Percentiles rank a stretch among this genome's conserved stretches.
Evolutionary conservation across 2,329 filamentous ascomycete species (phyloP).

Genomic region (Emmonsia crescens): DNA sequence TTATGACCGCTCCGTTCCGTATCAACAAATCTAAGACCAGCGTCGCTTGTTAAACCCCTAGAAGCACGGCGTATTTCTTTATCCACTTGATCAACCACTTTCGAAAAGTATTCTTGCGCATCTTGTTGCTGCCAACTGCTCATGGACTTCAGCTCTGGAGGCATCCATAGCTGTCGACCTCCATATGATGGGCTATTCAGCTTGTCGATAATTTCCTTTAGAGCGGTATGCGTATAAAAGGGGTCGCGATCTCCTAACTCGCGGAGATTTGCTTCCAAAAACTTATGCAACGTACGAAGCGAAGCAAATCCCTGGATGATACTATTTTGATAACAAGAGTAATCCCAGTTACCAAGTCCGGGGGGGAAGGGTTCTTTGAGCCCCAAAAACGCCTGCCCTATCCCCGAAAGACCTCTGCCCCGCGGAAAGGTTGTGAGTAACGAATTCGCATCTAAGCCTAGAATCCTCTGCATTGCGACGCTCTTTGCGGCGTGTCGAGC

Average conservation of each 20-base stretch:
- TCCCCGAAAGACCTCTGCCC: constrained; percentile 43
- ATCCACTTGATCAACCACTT: constrained; percentile 74
- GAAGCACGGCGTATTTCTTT: constrained; percentile 55
- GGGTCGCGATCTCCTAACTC: constrained; percentile 26
- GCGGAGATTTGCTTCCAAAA: constrained; percentile 43
- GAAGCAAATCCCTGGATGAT: constrained; percentile 77
- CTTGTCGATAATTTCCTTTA: constrained; percentile 57
- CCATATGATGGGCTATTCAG: constrained; percentile 61
- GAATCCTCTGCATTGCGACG: constrained; percentile 51
- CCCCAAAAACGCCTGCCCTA: constrained; percentile 38
- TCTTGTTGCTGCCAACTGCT: constrained; percentile 95
- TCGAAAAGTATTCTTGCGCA: constrained; percentile 93
- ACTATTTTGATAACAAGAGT: constrained; percentile 97
- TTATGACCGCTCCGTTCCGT: constrained; percentile 17
- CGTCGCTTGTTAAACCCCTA: constrained; percentile 32
- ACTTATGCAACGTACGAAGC: constrained; percentile 56
- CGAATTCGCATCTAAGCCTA: constrained; percentile 50
- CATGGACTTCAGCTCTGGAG: constrained; percentile 74
- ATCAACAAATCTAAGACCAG: constrained; percentile 31
- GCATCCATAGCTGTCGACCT: constrained; percentile 71
- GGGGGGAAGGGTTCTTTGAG: constrained; percentile 28
- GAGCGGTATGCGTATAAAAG: constrained; percentile 40
- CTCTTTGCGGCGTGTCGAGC: constrained; percentile 44
- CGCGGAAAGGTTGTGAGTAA: constrained; percentile 49
- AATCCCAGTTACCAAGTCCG: constrained; percentile 83